phyloP scores from a whole-genome alignment of 1,139 yeast species.

The Candida gigantensis region DNA sequence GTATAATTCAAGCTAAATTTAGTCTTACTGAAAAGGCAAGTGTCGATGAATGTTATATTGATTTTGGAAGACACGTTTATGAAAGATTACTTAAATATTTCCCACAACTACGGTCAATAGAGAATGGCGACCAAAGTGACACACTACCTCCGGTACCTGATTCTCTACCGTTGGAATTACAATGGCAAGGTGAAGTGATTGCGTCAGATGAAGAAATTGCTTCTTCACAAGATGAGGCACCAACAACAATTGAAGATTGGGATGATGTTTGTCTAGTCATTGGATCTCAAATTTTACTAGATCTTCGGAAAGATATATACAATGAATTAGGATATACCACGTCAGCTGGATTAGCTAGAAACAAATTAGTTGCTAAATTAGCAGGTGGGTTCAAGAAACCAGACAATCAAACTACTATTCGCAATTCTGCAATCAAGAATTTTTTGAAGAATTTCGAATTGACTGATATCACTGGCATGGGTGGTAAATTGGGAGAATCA shows the following conservation, averaged over 20 bases:
- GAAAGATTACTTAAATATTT: slow-evolving; percentile 23
- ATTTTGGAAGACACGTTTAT: slow-evolving; percentile 58
- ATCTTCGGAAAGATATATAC: slow-evolving; percentile 55
- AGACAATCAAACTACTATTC: slow-evolving; percentile 75
- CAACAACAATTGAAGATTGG: slow-evolving; percentile 59
- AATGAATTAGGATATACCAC: slow-evolving; percentile 75
- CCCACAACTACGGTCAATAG: no score
- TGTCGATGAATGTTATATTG: slow-evolving; percentile 90
- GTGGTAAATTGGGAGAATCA: slow-evolving; percentile 83
- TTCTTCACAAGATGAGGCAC: slow-evolving; percentile 7
- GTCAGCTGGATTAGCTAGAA: slow-evolving; percentile 82
- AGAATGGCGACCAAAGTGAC: slow-evolving; percentile 21
- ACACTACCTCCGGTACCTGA: slow-evolving; percentile 55
- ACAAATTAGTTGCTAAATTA: slow-evolving; percentile 79
- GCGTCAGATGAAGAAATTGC: slow-evolving; percentile 16
- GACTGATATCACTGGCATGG: slow-evolving; percentile 83
- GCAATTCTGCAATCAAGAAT: slow-evolving; percentile 44
- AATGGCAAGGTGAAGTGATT: slow-evolving; percentile 32
- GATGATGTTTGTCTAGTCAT: slow-evolving; percentile 73
- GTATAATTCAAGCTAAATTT: slow-evolving; percentile 55
- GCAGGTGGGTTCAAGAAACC: slow-evolving; percentile 89
- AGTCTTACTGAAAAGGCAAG: slow-evolving; percentile 88
- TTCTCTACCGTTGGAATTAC: slow-evolving; percentile 30
- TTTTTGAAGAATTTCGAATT: slow-evolving; percentile 66
- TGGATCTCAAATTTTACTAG: slow-evolving; percentile 60